Evolutionary conservation across 2,329 filamentous ascomycete genomes (phyloP).

Genomic region (Akanthomyces dipterigenus): DNA sequence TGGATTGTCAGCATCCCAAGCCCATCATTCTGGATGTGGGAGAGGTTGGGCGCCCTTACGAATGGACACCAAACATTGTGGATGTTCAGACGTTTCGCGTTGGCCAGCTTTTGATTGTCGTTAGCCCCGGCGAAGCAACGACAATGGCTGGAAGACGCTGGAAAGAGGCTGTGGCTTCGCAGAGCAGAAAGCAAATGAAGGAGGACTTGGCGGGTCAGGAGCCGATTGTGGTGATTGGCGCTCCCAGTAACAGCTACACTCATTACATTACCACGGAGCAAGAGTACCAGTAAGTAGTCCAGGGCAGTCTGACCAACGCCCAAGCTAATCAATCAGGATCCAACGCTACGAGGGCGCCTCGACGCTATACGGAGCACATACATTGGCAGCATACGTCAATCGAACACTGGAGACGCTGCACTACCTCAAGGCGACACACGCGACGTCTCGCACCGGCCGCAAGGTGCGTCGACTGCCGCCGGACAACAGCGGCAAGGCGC

Average conservation of each 20-base stretch:
- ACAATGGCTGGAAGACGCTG: slow-evolving; percentile 89
- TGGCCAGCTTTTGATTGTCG: slow-evolving; percentile 75
- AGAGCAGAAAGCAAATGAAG: slow-evolving; percentile 36
- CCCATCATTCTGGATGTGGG: slow-evolving; percentile 83
- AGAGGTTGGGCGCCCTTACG: slow-evolving; percentile 65
- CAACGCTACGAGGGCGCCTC: slow-evolving; percentile 90
- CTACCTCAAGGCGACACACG: slow-evolving; percentile 49
- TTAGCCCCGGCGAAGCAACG: slow-evolving; percentile 81
- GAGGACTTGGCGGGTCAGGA: slow-evolving; percentile 35
- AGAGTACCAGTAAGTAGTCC: slow-evolving; percentile 40
- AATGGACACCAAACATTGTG: slow-evolving; percentile 83
- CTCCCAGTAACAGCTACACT: slow-evolving; percentile 81
- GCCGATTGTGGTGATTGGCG: slow-evolving; percentile 72
- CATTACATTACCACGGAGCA: slow-evolving; percentile 70
- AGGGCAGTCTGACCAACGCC: background rate
- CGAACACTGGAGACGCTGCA: slow-evolving; percentile 64
- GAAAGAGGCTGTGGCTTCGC: slow-evolving; percentile 60
- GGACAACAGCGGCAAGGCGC: slow-evolving; percentile 66
- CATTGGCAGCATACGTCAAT: slow-evolving; percentile 81
- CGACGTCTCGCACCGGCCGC: slow-evolving; percentile 20
- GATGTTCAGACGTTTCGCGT: slow-evolving; percentile 79
- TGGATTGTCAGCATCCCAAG: slow-evolving; percentile 71
- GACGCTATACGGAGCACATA: slow-evolving; percentile 79
- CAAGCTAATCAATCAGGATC: slow-evolving; percentile 34
- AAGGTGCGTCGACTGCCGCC: slow-evolving; percentile 57